Conservation (phyloP, 306 rosid species). For the Corylus avellana region DNA sequence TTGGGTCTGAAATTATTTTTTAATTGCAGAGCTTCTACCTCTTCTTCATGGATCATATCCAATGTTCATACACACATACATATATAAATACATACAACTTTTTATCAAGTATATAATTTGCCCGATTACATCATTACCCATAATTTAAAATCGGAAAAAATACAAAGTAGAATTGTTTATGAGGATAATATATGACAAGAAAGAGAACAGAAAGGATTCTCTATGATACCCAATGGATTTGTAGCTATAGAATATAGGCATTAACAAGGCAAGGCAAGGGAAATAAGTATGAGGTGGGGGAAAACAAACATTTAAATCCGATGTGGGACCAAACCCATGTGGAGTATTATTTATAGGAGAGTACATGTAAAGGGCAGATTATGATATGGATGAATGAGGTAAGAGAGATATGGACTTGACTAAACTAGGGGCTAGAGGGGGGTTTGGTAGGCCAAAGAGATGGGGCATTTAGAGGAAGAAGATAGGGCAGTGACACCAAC, state of each 20-base stretch:
- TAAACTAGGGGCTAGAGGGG: slow-evolving; percentile 18
- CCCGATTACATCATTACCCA: not conserved
- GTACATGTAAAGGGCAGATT: slow-evolving; percentile 20
- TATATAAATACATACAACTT: too few species aligned
- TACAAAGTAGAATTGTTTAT: too few species aligned
- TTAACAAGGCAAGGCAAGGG: slow-evolving; percentile 42
- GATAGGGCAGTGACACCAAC: slow-evolving; percentile 39
- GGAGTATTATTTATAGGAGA: slow-evolving; percentile 13
- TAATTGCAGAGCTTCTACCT: slow-evolving; percentile 7
- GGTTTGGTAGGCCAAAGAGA: slow-evolving; percentile 60
- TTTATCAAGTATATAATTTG: too few species aligned
- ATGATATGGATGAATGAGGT: slow-evolving; percentile 33
- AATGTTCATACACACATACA: not conserved
- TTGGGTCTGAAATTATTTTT: not conserved
- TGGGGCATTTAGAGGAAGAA: slow-evolving; percentile 37
- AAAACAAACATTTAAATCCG: slow-evolving; percentile 23
- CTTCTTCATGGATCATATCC: slow-evolving; percentile 28
- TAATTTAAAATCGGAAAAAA: not conserved
- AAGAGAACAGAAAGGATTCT: slow-evolving; percentile 20
- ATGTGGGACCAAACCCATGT: slow-evolving; percentile 43
- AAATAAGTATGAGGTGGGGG: not conserved
- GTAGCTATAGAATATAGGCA: slow-evolving; percentile 30
- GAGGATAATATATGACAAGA: slow-evolving; percentile 4
- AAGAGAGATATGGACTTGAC: slow-evolving; percentile 43
- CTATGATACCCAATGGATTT: slow-evolving; percentile 32